Evolutionary conservation across 2,329 filamentous ascomycete species (phyloP).

Genomic region (Diaporthe eres): DNA sequence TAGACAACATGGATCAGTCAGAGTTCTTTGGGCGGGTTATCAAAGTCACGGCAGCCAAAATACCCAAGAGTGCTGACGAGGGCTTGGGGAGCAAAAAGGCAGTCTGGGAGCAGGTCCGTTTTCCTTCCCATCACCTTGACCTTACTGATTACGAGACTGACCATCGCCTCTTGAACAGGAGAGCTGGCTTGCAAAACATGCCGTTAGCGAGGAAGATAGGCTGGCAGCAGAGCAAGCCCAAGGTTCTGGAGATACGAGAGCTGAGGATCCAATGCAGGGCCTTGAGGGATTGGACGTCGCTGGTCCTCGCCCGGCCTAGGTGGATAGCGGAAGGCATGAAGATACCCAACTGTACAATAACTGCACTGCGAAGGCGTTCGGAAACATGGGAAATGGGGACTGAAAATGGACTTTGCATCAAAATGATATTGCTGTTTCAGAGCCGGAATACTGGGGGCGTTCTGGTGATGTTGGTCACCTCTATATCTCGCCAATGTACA

Average conservation of each 20-base stretch:
- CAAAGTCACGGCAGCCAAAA: slow-evolving; percentile 92
- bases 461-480: slow-evolving; percentile 36
- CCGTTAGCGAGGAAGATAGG: slow-evolving; percentile 84
- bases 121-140: background rate
- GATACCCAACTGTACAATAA: slow-evolving; percentile 42
- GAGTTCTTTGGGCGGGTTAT: slow-evolving; percentile 94
- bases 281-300: slow-evolving; percentile 94
- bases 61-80: slow-evolving; percentile 89
- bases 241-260: slow-evolving; percentile 63
- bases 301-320: slow-evolving; percentile 82
- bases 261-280: slow-evolving; percentile 94
- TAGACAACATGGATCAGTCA: slow-evolving; percentile 99
- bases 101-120: slow-evolving; percentile 92
- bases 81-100: slow-evolving; percentile 94
- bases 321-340: slow-evolving; percentile 42
- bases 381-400: slow-evolving; percentile 39
- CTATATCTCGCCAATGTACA: slow-evolving; percentile 42
- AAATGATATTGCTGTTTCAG: slow-evolving; percentile 33
- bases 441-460: slow-evolving; percentile 32
- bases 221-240: slow-evolving; percentile 69
- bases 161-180: slow-evolving; percentile 70
- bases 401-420: slow-evolving; percentile 41
- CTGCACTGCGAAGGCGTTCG: slow-evolving; percentile 65
- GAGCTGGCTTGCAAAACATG: slow-evolving; percentile 91
- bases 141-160: slow-evolving; percentile 39